Conservation (phyloP, 2,329 filamentous ascomycete species). For the Paecilomyces formosus region DNA sequence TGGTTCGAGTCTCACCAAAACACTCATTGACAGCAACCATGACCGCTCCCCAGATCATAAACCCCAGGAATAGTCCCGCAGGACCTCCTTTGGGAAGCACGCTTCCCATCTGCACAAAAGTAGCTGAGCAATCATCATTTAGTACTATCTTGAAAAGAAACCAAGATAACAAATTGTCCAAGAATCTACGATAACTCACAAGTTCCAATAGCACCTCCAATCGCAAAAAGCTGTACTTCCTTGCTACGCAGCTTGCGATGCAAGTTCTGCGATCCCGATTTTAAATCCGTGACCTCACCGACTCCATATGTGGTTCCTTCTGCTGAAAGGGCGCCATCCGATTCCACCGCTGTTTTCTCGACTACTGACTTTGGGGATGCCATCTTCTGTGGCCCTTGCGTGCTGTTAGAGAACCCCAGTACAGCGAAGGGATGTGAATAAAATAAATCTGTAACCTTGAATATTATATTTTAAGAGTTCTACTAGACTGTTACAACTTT, state of each 20-base stretch:
- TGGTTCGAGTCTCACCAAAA: not conserved
- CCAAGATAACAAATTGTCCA: not conserved
- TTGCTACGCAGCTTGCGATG: constrained; percentile 24
- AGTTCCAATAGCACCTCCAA: constrained; percentile 28
- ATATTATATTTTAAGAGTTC: not conserved
- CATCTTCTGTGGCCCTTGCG: not conserved
- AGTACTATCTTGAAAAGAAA: not conserved
- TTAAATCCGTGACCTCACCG: not conserved
- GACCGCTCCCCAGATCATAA: constrained; percentile 14
- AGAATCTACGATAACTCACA: constrained; percentile 11
- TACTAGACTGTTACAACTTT: not conserved
- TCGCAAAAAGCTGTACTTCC: constrained; percentile 27
- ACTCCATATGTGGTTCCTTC: not conserved
- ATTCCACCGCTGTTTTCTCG: not conserved
- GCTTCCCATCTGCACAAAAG: constrained; percentile 11
- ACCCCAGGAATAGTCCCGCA: constrained; percentile 17
- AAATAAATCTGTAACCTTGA: not conserved
- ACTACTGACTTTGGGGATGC: not conserved
- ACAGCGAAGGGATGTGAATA: not conserved
- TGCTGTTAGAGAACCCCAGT: not conserved
- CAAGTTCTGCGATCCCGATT: constrained; percentile 15
- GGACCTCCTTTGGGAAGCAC: constrained; percentile 18
- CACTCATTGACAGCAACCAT: constrained; percentile 12
- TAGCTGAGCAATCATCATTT: not conserved
- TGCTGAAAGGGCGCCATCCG: not conserved